These are phyloP conservation scores for Oryza brachyantha DNA, from an alignment of 176 grass and related monocot species.

Conservation along the genomic window DNA sequence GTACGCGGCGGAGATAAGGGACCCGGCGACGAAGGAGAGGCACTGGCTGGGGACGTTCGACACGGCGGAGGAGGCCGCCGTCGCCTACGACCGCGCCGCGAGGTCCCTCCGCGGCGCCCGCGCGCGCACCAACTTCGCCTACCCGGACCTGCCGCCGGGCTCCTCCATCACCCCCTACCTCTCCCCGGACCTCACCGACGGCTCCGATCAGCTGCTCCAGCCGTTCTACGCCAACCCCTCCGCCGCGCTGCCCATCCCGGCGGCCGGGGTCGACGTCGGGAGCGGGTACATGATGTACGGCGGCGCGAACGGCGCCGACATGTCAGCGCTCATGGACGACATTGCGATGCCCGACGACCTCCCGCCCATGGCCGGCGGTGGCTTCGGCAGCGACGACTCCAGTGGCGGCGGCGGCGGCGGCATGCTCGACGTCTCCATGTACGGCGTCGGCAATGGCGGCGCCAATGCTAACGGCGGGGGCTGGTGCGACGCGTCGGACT, in stretches of 20 bases:
- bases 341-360: conserved; percentile 43
- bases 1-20: conserved; percentile 97
- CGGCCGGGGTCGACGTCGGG: not conserved
- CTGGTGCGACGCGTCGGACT: conserved; percentile 65
- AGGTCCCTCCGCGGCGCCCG: conserved; percentile 69
- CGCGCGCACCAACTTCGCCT: conserved; percentile 95
- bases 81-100: conserved; percentile 91
- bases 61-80: conserved; percentile 94
- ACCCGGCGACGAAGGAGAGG: conserved; percentile 91
- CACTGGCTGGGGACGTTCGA: conserved; percentile 98
- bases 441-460: conserved; percentile 4
- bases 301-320: conserved; percentile 12
- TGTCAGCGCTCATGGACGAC: conserved; percentile 44
- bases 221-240: conserved; percentile 33
- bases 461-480: not conserved
- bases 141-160: conserved; percentile 85
- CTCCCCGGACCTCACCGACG: conserved; percentile 70
- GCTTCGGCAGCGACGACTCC: not conserved
- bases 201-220: conserved; percentile 41
- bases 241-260: not conserved
- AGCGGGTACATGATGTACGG: conserved; percentile 19
- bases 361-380: not conserved
- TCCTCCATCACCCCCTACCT: conserved; percentile 95
- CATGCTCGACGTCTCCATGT: conserved; percentile 20
- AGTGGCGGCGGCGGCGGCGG: not conserved